Evolutionary conservation across 352 stramenopile genomes (phyloP).

Genomic region (Halophytophthora polymorphica): DNA sequence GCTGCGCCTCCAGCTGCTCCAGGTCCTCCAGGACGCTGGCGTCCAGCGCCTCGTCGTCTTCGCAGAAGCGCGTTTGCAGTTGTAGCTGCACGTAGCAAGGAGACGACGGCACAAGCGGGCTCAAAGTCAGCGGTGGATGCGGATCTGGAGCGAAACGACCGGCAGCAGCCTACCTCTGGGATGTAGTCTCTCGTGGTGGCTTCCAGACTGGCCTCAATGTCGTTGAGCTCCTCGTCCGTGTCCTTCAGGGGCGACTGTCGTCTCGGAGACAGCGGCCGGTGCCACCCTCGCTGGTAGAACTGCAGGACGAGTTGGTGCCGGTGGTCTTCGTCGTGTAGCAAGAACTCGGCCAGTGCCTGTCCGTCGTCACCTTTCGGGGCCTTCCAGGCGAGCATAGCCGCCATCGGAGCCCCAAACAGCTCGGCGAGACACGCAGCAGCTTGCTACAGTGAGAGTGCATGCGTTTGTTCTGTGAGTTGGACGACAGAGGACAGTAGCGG

Average conservation of each 20-base stretch:
- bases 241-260: constrained; percentile 12
- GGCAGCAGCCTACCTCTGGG: constrained; percentile 18
- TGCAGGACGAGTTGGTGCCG: constrained; percentile 30
- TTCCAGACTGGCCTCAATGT: constrained; percentile 30
- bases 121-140: background rate
- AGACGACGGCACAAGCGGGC: background rate
- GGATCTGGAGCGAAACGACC: background rate
- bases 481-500: background rate
- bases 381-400: constrained; percentile 18
- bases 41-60: constrained; percentile 15
- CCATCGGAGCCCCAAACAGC: constrained; percentile 20
- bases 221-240: constrained; percentile 15
- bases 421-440: constrained; percentile 11
- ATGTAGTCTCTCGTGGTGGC: constrained; percentile 38
- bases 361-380: constrained; percentile 13
- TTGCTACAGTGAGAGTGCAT: constrained; percentile 6
- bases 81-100: constrained; percentile 9
- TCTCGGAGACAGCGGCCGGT: constrained; percentile 26
- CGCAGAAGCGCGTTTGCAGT: constrained; percentile 21
- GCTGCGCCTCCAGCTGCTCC: constrained; percentile 26
- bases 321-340: constrained; percentile 38
- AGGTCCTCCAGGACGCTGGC: constrained; percentile 26
- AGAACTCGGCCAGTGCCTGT: constrained; percentile 22
- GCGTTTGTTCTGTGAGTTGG: background rate
- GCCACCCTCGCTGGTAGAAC: constrained; percentile 59